Evolutionary conservation across 495 filamentous ascomycete genomes (phyloP).

Genomic region (Venustampulla echinocandica): DNA sequence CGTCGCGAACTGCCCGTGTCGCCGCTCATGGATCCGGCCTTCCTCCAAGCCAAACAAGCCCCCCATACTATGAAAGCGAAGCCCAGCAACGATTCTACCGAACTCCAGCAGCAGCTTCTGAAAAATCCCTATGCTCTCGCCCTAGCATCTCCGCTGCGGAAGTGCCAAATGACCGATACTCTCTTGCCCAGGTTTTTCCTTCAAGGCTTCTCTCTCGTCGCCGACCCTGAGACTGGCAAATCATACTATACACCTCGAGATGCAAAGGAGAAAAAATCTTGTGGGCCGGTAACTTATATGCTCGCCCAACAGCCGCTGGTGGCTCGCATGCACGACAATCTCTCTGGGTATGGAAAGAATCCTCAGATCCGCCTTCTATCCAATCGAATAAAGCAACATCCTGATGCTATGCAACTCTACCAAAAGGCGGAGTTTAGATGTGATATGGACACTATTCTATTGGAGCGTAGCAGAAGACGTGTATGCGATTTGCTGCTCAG

Average conservation of each 20-base stretch:
- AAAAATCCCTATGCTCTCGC: constrained; percentile 55
- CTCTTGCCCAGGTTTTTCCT: constrained; percentile 57
- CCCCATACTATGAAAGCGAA: constrained; percentile 15
- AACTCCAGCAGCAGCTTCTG: constrained; percentile 40
- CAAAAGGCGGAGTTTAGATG: constrained; percentile 40
- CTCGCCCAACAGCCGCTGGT: too few relatives aligned
- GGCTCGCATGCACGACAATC: too few relatives aligned
- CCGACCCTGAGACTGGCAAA: constrained; percentile 44
- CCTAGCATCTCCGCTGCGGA: constrained; percentile 56
- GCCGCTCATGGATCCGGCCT: constrained; percentile 42
- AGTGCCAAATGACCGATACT: constrained; percentile 47
- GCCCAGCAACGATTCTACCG: constrained; percentile 17
- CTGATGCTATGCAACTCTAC: too few relatives aligned
- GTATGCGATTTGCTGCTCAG: constrained; percentile 34
- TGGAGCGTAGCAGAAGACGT: constrained; percentile 41
- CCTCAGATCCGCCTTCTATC: too few relatives aligned
- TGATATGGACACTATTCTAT: constrained; percentile 59
- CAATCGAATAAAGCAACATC: too few relatives aligned
- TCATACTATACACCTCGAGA: constrained; percentile 53
- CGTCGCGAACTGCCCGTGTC: constrained; percentile 33
- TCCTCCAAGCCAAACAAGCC: constrained; percentile 28
- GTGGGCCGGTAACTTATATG: too few relatives aligned
- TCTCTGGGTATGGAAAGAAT: too few relatives aligned
- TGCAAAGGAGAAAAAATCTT: too few relatives aligned
- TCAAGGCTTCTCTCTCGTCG: constrained; percentile 48